A percentile compares a stretch with the other conserved stretches of the same genome.
Evolutionary conservation across 2,329 filamentous ascomycete genomes (phyloP).

Genomic region (Coleophoma crateriformis): DNA sequence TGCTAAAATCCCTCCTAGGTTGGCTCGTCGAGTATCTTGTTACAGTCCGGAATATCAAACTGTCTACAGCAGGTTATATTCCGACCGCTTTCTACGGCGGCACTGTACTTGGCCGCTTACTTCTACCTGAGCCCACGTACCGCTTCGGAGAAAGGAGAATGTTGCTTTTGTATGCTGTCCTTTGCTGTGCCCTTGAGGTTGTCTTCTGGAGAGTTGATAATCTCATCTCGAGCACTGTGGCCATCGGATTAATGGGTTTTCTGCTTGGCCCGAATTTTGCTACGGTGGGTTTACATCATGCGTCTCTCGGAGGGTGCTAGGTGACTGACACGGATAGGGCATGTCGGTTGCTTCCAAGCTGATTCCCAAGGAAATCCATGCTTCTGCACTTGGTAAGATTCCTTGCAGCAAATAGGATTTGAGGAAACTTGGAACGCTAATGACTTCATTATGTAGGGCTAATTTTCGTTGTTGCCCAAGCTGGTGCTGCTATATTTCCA

Average conservation of each 20-base stretch:
- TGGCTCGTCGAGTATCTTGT: slow-evolving; percentile 64
- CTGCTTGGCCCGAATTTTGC: slow-evolving; percentile 54
- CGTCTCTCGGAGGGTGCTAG: neutral
- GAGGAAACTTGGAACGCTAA: too few relatives aligned
- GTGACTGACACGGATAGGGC: slow-evolving; percentile 30
- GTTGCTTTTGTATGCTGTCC: slow-evolving; percentile 45
- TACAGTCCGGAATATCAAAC: slow-evolving; percentile 48
- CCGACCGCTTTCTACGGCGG: slow-evolving; percentile 56
- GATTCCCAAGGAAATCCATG: slow-evolving; percentile 39
- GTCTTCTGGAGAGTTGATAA: slow-evolving; percentile 52
- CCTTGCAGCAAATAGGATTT: too few relatives aligned
- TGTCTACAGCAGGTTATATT: slow-evolving; percentile 56
- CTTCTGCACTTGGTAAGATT: slow-evolving; percentile 39
- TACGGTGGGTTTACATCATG: slow-evolving; percentile 32
- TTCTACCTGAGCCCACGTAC: slow-evolving; percentile 54
- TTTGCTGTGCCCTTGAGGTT: slow-evolving; percentile 49
- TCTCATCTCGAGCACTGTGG: slow-evolving; percentile 43
- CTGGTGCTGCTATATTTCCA: slow-evolving; percentile 49
- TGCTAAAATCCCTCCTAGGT: slow-evolving; percentile 28
- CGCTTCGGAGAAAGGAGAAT: slow-evolving; percentile 52
- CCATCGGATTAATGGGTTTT: slow-evolving; percentile 49
- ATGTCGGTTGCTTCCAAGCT: slow-evolving; percentile 48
- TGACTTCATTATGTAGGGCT: slow-evolving; percentile 27
- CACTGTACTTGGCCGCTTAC: slow-evolving; percentile 46
- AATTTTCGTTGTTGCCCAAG: slow-evolving; percentile 52